A percentile compares a stretch with the other conserved stretches of the same genome.
Evolutionary conservation across 805 yeast species (phyloP).

Genomic region (Saccharomyces jurei): DNA sequence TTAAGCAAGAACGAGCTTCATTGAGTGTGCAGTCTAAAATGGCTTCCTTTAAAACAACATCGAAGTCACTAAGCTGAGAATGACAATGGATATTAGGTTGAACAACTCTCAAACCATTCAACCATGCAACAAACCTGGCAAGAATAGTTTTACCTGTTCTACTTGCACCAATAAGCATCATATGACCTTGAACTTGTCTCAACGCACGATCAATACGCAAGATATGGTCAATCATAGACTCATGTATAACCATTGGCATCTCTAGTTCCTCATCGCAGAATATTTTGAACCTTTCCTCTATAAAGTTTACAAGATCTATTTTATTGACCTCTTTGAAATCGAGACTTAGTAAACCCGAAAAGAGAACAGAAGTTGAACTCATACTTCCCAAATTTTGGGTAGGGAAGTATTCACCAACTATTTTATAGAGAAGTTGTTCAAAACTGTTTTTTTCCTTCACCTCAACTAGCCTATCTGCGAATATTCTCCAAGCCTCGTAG

Average conservation of each 20-base stretch:
- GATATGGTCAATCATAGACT: slow-evolving; percentile 65
- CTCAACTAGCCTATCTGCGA: slow-evolving; percentile 59
- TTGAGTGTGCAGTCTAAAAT: slow-evolving; percentile 42
- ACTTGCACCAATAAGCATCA: slow-evolving; percentile 75
- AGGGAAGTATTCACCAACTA: slow-evolving; percentile 39
- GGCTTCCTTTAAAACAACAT: slow-evolving; percentile 47
- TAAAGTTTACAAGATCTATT: slow-evolving; percentile 43
- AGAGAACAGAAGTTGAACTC: slow-evolving; percentile 48
- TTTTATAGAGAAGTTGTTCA: slow-evolving; percentile 28
- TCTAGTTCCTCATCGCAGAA: slow-evolving; percentile 76
- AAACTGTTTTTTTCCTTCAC: slow-evolving; percentile 45
- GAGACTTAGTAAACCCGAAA: slow-evolving; percentile 66
- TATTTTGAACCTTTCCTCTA: slow-evolving; percentile 53
- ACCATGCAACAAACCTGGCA: slow-evolving; percentile 82
- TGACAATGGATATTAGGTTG: slow-evolving; percentile 50
- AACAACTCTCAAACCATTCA: slow-evolving; percentile 60
- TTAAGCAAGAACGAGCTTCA: slow-evolving; percentile 59
- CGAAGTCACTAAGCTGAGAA: slow-evolving; percentile 60
- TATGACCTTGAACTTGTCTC: slow-evolving; percentile 81
- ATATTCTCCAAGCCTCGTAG: slow-evolving; percentile 73
- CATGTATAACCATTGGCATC: slow-evolving; percentile 51
- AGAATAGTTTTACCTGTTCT: slow-evolving; percentile 76
- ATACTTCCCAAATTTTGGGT: slow-evolving; percentile 32
- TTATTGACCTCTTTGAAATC: slow-evolving; percentile 50
- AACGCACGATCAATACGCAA: slow-evolving; percentile 75